Percentiles rank a stretch among this genome's conserved stretches.
Evolutionary conservation across 208 protist genomes (phyloP).

Genomic region (Trypanosoma melophagium): DNA sequence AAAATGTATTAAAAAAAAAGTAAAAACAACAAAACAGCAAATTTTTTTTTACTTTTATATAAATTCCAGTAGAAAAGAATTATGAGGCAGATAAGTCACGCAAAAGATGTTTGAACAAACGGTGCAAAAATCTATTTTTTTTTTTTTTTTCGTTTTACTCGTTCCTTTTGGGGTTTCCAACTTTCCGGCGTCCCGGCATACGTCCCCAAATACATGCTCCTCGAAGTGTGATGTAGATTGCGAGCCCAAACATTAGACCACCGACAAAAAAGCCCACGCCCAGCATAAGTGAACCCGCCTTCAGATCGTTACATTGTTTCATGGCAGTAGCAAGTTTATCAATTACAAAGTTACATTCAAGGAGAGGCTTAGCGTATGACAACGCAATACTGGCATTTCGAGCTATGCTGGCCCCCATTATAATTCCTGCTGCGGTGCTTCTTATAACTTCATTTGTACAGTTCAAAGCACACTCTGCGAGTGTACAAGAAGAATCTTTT

Average conservation of each 20-base stretch:
- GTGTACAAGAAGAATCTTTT: constrained; percentile 10
- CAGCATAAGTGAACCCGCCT: constrained; percentile 36
- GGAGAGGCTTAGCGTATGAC: constrained; percentile 54
- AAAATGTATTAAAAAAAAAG: no score
- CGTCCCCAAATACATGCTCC: constrained; percentile 52
- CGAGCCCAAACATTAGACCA: constrained; percentile 68
- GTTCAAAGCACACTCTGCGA: constrained; percentile 13
- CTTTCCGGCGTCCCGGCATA: background rate
- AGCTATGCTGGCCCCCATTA: constrained; percentile 32
- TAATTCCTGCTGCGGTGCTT: constrained; percentile 30
- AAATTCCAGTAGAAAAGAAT: no score
- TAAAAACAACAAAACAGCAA: no score
- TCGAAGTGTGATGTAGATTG: constrained; percentile 69
- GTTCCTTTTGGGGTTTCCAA: background rate
- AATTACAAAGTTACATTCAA: constrained; percentile 81
- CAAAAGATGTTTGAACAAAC: no score
- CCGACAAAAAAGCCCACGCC: constrained; percentile 74
- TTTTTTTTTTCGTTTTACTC: background rate
- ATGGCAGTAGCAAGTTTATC: constrained; percentile 56
- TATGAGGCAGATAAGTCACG: no score
- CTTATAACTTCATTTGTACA: constrained; percentile 28
- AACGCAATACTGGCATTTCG: constrained; percentile 64
- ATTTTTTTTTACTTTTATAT: no score
- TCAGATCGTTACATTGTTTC: constrained; percentile 17
- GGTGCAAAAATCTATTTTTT: background rate